Base-by-base conservation (phyloP, 176 grass and related monocot species). In the Microstegium vimineum region DNA sequence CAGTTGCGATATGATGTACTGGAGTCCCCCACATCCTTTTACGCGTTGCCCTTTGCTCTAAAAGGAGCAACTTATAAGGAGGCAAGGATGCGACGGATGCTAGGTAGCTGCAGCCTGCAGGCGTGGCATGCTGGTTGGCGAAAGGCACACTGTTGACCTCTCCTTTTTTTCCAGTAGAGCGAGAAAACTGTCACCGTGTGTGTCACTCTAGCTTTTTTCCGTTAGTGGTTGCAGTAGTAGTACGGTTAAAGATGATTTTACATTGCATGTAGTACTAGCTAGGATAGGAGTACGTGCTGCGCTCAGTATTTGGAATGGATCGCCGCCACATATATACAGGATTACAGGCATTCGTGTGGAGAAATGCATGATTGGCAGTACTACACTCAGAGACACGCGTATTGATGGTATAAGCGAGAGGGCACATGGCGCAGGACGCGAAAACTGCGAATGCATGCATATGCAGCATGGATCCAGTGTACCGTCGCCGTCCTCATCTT, bases 361-460 rank as follows among this genome's bases (percentile, higher is more conserved):
- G 27, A 60, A 40, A 74, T 26, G 15, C 43, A 49, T n/a, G n/a
- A n/a, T n/a, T n/a, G n/a, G n/a, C n/a, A n/a, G n/a, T n/a, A n/a
- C n/a, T n/a, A n/a, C n/a, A n/a, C n/a, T n/a, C n/a, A n/a, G n/a
- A n/a, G n/a, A n/a, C 38, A 46, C 49, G 37, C 2, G 79, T 62
- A 73, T 82, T 65, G 71, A 69, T 82, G 78, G 34, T 62, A 59
- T 63, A 18, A 13, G 31, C 25, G 35, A 22, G 65, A 63, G 6
- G 56, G 23, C 79, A 71, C 56, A 59, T 59, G 56, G 56, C 56
- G 56, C 56, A 25, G 56, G 86, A 34, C 5, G 17, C 68, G n/a
- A 69, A 61, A 83, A 79, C 75, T 65, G 17, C 75, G 60, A 67
- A 83, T 43, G 81, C 86, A 71, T 40, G 80, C 86, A 66, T 38